Evolutionary conservation across 805 yeast species (phyloP).

Genomic region (Metschnikowia cubensis): DNA sequence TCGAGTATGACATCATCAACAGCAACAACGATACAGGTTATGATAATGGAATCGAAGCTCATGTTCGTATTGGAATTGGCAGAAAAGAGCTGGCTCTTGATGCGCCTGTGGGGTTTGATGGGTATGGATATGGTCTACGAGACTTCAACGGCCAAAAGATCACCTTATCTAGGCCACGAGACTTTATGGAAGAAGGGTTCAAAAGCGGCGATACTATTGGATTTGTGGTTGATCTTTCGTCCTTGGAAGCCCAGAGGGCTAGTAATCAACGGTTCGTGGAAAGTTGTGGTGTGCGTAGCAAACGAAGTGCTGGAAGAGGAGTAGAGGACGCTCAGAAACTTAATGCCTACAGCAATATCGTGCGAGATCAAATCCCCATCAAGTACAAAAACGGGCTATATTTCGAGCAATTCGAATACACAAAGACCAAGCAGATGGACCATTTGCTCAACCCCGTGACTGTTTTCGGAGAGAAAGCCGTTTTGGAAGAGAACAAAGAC

Average conservation of each 20-base stretch:
- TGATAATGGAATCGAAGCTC: conserved; percentile 32
- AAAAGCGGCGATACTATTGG: conserved; percentile 82
- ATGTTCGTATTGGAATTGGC: conserved; percentile 80
- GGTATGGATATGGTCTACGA: conserved; percentile 87
- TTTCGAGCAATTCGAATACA: conserved; percentile 83
- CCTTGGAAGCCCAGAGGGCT: conserved; percentile 39
- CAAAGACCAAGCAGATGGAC: conserved; percentile 64
- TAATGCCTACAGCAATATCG: conserved; percentile 37
- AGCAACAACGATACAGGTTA: conserved; percentile 45
- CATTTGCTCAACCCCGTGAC: conserved; percentile 70
- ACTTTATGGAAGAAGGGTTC: conserved; percentile 55
- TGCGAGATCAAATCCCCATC: conserved; percentile 85
- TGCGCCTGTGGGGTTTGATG: conserved; percentile 95
- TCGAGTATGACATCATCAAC: conserved; percentile 63
- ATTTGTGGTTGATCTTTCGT: conserved; percentile 66
- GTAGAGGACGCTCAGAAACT: conserved; percentile 14
- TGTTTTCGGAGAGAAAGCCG: conserved; percentile 65
- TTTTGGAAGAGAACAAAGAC: conserved; percentile 42
- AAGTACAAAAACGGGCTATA: conserved; percentile 71
- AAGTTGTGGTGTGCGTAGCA: not conserved
- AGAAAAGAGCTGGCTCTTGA: conserved; percentile 86
- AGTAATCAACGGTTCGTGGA: conserved; percentile 32
- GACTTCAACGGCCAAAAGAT: conserved; percentile 73
- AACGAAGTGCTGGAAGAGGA: not conserved
- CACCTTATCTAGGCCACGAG: conserved; percentile 66